Percentiles rank a stretch among this genome's conserved stretches.
phyloP scores from a whole-genome alignment of 495 filamentous ascomycete species.

The Penicillium macrosclerotiorum region DNA sequence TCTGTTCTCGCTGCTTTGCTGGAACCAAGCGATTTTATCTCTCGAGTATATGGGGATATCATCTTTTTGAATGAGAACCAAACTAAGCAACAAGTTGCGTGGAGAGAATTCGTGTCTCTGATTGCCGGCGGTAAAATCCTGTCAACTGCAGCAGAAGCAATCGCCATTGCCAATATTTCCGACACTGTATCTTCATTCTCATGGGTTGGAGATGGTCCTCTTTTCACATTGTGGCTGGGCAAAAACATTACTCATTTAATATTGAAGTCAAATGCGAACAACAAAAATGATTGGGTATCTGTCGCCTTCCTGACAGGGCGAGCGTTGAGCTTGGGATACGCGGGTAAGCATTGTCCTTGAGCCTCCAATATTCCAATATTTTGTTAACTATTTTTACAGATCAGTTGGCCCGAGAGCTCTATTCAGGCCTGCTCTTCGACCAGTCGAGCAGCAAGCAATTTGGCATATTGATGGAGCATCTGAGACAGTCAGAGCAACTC shows the following conservation, averaged over 20 bases:
- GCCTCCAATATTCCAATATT: background rate
- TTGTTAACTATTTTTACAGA: constrained; percentile 45
- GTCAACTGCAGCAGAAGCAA: constrained; percentile 73
- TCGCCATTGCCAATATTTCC: constrained; percentile 45
- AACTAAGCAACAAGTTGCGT: constrained; percentile 48
- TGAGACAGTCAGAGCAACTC: constrained; percentile 58
- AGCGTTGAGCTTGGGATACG: constrained; percentile 69
- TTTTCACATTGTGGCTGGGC: constrained; percentile 77
- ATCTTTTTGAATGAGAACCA: constrained; percentile 27
- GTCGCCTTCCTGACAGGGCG: constrained; percentile 62
- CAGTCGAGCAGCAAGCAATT: constrained; percentile 29
- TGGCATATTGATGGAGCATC: constrained; percentile 40
- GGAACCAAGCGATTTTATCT: constrained; percentile 50
- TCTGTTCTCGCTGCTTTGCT: constrained; percentile 55
- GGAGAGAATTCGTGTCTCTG: constrained; percentile 65
- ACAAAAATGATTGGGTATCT: constrained; percentile 50
- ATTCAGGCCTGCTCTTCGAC: constrained; percentile 42
- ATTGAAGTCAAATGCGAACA: constrained; percentile 28
- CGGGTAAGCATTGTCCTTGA: constrained; percentile 49
- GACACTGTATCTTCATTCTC: constrained; percentile 23
- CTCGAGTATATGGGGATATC: constrained; percentile 53
- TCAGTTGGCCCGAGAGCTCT: constrained; percentile 49
- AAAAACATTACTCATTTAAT: constrained; percentile 57
- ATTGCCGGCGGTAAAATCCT: constrained; percentile 71
- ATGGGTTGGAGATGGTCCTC: constrained; percentile 67